Evolutionary conservation across 441 rosid species (phyloP).

Genomic region (Pelargonium myrrhifolium): DNA sequence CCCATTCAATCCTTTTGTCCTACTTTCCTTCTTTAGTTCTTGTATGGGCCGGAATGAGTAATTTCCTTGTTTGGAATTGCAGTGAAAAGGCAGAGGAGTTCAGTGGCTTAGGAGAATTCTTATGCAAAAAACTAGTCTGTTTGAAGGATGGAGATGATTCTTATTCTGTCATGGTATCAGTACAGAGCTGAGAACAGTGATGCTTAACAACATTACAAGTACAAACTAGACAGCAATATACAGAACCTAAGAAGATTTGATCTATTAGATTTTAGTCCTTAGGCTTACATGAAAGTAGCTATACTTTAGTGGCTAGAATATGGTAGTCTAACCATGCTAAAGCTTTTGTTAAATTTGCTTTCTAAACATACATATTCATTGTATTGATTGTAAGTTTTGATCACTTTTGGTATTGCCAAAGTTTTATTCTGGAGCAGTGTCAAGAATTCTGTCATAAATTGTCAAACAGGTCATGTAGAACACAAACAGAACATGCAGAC

Average conservation of each 20-base stretch:
- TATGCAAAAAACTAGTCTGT: slow-evolving; percentile 17
- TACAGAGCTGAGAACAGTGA: slow-evolving; percentile 18
- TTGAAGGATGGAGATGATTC: slow-evolving; percentile 19
- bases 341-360: not conserved
- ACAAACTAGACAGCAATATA: not conserved
- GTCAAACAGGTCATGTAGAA: not conserved
- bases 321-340: not conserved
- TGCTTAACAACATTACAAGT: not conserved
- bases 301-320: not conserved
- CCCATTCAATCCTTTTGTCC: not conserved
- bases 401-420: not conserved
- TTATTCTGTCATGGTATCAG: slow-evolving; percentile 24
- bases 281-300: not conserved
- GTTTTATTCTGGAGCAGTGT: not conserved
- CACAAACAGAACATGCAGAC: too few relatives aligned
- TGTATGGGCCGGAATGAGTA: not conserved
- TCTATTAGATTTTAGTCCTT: not conserved
- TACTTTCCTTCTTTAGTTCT: not conserved
- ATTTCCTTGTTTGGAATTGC: slow-evolving; percentile 23
- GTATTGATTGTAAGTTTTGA: not conserved
- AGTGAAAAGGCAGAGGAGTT: slow-evolving; percentile 32
- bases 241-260: too few relatives aligned
- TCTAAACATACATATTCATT: not conserved
- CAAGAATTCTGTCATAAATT: not conserved
- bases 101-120: slow-evolving; percentile 23